phyloP scores from a whole-genome alignment of 2,329 filamentous ascomycete genomes.

The Paramyrothecium roridum region DNA sequence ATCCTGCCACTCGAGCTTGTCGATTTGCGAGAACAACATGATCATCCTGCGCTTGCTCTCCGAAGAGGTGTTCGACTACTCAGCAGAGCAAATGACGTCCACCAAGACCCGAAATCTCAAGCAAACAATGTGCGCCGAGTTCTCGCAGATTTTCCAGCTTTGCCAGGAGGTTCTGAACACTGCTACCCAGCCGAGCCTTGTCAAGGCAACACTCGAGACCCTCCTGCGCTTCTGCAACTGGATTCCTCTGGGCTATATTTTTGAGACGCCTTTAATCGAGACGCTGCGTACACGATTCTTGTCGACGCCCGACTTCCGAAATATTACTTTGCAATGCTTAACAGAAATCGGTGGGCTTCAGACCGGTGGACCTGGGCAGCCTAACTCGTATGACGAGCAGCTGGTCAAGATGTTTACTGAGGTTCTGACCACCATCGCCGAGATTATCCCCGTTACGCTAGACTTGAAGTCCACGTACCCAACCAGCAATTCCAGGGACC shows the following conservation, averaged over 20 bases:
- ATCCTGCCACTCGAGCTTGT: constrained; percentile 90
- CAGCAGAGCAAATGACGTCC: constrained; percentile 98
- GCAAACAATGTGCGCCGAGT: constrained; percentile 98
- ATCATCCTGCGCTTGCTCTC: constrained; percentile 91
- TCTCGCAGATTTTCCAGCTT: constrained; percentile 96
- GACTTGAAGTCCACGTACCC: constrained; percentile 91
- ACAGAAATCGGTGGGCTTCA: constrained; percentile 96
- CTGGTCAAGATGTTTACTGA: constrained; percentile 98
- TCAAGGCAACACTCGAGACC: constrained; percentile 96
- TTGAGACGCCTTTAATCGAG: constrained; percentile 95
- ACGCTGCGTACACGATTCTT: constrained; percentile 90
- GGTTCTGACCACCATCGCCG: constrained; percentile 86
- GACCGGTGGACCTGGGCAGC: constrained; percentile 66
- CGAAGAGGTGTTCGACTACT: constrained; percentile 98
- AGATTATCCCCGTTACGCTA: constrained; percentile 85
- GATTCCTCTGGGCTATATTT: constrained; percentile 98
- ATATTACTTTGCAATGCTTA: constrained; percentile 92
- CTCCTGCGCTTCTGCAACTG: constrained; percentile 96
- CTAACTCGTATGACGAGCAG: constrained; percentile 85
- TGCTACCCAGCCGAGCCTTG: constrained; percentile 80
- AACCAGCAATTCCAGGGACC: constrained; percentile 86
- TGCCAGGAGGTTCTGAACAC: constrained; percentile 94
- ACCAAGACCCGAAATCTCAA: constrained; percentile 94
- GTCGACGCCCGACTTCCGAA: constrained; percentile 91
- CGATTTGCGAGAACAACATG: constrained; percentile 99